These are phyloP conservation scores for Colletotrichum sp. DNA, from an alignment of 2,329 filamentous ascomycete species.

Conservation along the genomic window DNA sequence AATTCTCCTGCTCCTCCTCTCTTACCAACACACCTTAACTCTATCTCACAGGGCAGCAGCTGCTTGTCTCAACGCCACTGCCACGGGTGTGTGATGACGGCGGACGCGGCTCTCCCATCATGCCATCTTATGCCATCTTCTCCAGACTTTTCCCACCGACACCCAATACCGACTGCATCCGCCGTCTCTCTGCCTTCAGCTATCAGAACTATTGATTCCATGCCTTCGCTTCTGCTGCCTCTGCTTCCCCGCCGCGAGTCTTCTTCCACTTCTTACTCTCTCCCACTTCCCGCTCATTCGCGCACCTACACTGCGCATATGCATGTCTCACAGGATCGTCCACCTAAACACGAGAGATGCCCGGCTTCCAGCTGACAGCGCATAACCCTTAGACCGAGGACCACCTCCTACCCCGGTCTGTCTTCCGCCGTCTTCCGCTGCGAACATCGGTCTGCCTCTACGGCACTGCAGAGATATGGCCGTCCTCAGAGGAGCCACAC, in stretches of 20 bases:
- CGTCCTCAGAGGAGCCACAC: neutral
- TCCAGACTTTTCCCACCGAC: neutral
- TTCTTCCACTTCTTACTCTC: neutral
- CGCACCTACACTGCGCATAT: neutral
- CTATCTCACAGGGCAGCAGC: neutral
- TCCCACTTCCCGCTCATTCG: neutral
- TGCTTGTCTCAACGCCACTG: neutral
- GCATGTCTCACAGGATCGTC: conserved; percentile 1
- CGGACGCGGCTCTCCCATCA: neutral
- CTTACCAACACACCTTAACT: neutral
- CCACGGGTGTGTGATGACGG: neutral
- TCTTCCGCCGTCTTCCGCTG: neutral
- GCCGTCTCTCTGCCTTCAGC: neutral
- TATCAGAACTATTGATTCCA: neutral
- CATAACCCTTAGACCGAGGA: neutral
- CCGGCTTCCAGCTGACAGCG: neutral
- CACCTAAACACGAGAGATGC: neutral
- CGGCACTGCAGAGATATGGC: neutral
- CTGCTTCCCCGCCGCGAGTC: neutral
- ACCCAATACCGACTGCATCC: neutral
- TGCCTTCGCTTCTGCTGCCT: neutral
- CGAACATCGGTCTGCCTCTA: neutral
- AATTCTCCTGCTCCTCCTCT: neutral
- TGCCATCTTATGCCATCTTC: neutral
- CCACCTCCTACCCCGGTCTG: neutral